Evolutionary conservation across 2,329 filamentous ascomycete species (phyloP).

Genomic region (Aschersonia sp.): DNA sequence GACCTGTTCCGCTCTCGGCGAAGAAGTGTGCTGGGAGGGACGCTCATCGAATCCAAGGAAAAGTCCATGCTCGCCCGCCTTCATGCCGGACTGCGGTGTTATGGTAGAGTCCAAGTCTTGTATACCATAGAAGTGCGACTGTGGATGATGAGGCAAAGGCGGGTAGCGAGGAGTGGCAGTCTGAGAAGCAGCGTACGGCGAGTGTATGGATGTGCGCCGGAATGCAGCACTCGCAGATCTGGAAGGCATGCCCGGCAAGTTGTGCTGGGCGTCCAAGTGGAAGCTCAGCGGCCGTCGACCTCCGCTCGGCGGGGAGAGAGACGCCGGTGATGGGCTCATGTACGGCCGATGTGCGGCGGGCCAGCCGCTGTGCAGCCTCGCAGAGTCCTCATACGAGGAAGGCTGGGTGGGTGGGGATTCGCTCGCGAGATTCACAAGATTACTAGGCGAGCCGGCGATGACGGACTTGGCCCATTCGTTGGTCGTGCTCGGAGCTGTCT

Average conservation of each 20-base stretch:
- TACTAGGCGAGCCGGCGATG: slow-evolving; percentile 36
- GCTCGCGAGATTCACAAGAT: slow-evolving; percentile 34
- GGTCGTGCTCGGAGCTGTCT: slow-evolving; percentile 30
- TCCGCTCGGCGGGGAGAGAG: slow-evolving; percentile 21
- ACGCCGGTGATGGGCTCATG: slow-evolving; percentile 28
- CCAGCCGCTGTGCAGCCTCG: slow-evolving; percentile 28
- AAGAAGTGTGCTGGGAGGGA: slow-evolving; percentile 22
- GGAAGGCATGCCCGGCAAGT: slow-evolving; percentile 22
- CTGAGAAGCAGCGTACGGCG: slow-evolving; percentile 28
- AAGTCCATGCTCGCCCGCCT: slow-evolving; percentile 55
- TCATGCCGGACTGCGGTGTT: slow-evolving; percentile 36
- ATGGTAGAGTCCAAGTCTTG: slow-evolving; percentile 64
- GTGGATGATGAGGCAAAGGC: slow-evolving; percentile 61
- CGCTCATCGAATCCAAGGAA: slow-evolving; percentile 73
- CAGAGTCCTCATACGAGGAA: slow-evolving; percentile 34
- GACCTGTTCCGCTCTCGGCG: slow-evolving; percentile 41
- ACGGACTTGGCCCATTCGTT: slow-evolving; percentile 28
- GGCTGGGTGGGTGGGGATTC: slow-evolving; percentile 39
- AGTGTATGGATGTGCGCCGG: slow-evolving; percentile 35
- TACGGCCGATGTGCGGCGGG: slow-evolving; percentile 30
- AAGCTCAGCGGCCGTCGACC: slow-evolving; percentile 36
- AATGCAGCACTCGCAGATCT: slow-evolving; percentile 19
- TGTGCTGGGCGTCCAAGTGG: slow-evolving; percentile 32
- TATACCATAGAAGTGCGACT: slow-evolving; percentile 63
- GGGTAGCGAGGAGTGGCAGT: slow-evolving; percentile 33